Percentiles rank a stretch among this genome's conserved stretches.
phyloP scores from a whole-genome alignment of 306 rosid genomes.

The Acacia crassicarpa region DNA sequence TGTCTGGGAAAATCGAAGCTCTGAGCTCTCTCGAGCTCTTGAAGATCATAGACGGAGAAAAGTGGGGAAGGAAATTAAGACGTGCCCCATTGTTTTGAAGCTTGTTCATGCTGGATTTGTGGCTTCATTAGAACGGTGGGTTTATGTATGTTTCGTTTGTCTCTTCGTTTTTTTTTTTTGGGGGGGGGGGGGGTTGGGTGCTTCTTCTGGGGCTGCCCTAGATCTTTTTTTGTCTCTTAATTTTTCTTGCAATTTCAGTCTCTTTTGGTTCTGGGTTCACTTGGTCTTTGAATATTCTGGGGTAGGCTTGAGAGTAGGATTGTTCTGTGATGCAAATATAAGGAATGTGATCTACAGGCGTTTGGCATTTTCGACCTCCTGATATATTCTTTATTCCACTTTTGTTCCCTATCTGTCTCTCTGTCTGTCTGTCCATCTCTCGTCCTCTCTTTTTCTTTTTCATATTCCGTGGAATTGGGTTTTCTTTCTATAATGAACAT shows the following conservation, averaged over 20 bases:
- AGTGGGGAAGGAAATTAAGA: not conserved
- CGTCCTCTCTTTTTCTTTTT: not conserved
- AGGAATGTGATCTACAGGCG: constrained; percentile 5
- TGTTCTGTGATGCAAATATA: not conserved
- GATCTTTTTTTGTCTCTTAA: not conserved
- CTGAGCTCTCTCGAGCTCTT: constrained; percentile 9
- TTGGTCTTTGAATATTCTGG: not conserved
- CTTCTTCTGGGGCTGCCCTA: not conserved
- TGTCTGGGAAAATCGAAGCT: not conserved
- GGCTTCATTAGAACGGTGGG: constrained; percentile 45
- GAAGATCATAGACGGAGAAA: not conserved
- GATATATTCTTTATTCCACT: constrained; percentile 11
- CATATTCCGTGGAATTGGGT: not conserved
- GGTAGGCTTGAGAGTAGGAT: constrained; percentile 21
- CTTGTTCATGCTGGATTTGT: constrained; percentile 2
- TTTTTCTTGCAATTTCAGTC: not conserved
- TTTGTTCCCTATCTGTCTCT: not conserved
- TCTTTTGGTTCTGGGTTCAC: not conserved
- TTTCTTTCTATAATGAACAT: not conserved
- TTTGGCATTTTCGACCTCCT: constrained; percentile 22
- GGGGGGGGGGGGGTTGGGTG: not conserved
- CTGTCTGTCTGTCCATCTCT: not conserved
- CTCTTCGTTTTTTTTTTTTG: not conserved
- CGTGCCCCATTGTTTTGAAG: not conserved
- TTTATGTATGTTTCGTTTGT: constrained; percentile 18